Evolutionary conservation across 2,329 filamentous ascomycete genomes (phyloP), one percentile per base, ranked within the genome.

Genomic region (Acephala macrosclerotiorum): DNA sequence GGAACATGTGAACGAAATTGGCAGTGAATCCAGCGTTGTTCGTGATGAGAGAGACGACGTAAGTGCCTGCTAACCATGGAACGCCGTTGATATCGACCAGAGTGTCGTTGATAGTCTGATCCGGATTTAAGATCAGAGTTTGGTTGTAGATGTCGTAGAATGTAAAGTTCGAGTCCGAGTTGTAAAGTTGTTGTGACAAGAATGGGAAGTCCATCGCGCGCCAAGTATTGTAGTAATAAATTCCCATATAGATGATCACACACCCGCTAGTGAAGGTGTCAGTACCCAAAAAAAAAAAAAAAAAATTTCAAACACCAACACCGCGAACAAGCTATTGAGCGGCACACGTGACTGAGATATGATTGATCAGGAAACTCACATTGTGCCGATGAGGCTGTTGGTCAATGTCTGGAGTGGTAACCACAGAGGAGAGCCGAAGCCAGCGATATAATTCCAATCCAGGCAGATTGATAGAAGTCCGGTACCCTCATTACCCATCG

Each of bases 1-100:
- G 73, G 6, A 78, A 67, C 66, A 83, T 79, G 66, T 84, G 80
- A 1, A 77, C 76, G 22, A 85, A 72, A 0, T 79, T 78, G 1
- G 82, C 81, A 3, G 82, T 83, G 26, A 82, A 73, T 6, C 78
- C 81, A 68, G 82, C 77, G 67, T 84, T 84, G 7, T 77, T 76
- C 1, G 77, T 77, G 47, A 84, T 74, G 6, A 83, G 71, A 63
- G 80, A 78, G 18, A 74, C 65, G 16, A 78, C 70, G 60, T 83
- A 77, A 18, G 76, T 73, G 0, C 75, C 72, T 5, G 82, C 74
- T n/a, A 84, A 71, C 60, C 72, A 80, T 0, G 82, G 82, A 7
- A 80, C 64, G 5, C 81, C 81, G 38, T 79, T 68, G 2, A 69
- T 61, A 0, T 74, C 73, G 0, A 84, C 68, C 11, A 72, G 70